These are phyloP conservation scores for Lasiodiplodia sp. DNA, from an alignment of 2,329 filamentous ascomycete genomes.

Conservation along the genomic window DNA sequence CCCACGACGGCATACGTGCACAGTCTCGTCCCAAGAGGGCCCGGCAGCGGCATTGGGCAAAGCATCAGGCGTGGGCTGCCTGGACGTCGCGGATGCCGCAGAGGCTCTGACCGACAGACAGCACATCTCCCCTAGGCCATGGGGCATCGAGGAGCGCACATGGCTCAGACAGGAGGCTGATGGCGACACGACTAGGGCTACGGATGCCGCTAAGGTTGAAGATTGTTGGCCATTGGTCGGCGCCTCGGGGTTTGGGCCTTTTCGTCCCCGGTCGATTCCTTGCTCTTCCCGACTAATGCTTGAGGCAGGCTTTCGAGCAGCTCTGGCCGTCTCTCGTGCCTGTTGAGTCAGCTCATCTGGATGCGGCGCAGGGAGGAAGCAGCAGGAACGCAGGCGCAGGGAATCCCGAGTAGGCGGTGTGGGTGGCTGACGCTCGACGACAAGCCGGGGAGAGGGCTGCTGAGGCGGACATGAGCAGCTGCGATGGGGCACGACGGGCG, in stretches of 20 bases:
- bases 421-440: not conserved
- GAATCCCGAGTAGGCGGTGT: not conserved
- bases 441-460: no score
- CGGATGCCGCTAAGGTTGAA: not conserved
- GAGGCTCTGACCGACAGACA: not conserved
- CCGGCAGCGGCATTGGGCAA: not conserved
- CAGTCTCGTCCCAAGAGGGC: not conserved
- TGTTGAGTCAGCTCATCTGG: not conserved
- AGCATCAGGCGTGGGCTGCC: not conserved
- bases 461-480: not conserved
- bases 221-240: not conserved
- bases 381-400: not conserved
- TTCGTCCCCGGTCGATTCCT: not conserved
- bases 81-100: not conserved
- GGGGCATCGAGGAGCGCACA: not conserved
- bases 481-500: no score
- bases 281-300: not conserved
- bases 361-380: not conserved
- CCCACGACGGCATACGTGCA: not conserved
- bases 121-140: not conserved
- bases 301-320: not conserved
- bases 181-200: not conserved
- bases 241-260: not conserved
- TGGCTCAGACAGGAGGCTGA: not conserved
- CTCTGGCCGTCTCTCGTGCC: not conserved